Evolutionary conservation across 2,329 filamentous ascomycete genomes (phyloP).

Genomic region (Aspergillus udagawae): DNA sequence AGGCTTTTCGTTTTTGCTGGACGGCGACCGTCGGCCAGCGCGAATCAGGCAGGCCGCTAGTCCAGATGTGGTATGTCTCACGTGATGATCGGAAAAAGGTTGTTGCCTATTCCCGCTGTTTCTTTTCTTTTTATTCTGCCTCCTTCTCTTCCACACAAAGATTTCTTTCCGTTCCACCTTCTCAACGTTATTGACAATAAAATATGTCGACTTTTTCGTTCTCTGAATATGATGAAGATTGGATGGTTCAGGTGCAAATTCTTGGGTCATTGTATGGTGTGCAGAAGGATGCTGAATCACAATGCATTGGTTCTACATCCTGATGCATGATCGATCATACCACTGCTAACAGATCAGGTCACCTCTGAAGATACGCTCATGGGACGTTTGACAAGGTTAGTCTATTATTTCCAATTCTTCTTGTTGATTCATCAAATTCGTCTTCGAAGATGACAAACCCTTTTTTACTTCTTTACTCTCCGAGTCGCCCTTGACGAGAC

Average conservation of each 20-base stretch:
- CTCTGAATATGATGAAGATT: not conserved
- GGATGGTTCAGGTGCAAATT: not conserved
- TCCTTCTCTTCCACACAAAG: conserved; percentile 4
- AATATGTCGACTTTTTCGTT: not conserved
- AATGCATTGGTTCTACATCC: not conserved
- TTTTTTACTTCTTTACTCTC: conserved; percentile 60
- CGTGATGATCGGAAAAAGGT: conserved; percentile 11
- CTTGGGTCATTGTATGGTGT: not conserved
- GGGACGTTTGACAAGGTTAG: conserved; percentile 19
- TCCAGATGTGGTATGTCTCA: conserved; percentile 7
- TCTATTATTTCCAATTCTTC: conserved; percentile 7
- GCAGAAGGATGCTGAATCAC: not conserved
- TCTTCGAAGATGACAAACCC: conserved; percentile 56
- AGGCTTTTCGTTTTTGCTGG: conserved; percentile 9
- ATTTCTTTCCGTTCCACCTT: conserved; percentile 14
- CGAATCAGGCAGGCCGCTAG: conserved; percentile 12
- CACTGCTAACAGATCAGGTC: conserved; percentile 17
- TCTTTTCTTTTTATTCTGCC: conserved; percentile 9
- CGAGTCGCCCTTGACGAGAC: conserved; percentile 66
- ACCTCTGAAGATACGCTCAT: conserved; percentile 1
- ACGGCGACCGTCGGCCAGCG: conserved; percentile 1
- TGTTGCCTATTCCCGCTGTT: conserved; percentile 4
- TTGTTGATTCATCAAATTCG: conserved; percentile 3
- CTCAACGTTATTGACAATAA: conserved; percentile 1
- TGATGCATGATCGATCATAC: conserved; percentile 5